These are phyloP conservation scores for sorghum (Sorghum bicolor) DNA, from an alignment of 176 grass and related monocot species.

Conservation along the genomic window DNA sequence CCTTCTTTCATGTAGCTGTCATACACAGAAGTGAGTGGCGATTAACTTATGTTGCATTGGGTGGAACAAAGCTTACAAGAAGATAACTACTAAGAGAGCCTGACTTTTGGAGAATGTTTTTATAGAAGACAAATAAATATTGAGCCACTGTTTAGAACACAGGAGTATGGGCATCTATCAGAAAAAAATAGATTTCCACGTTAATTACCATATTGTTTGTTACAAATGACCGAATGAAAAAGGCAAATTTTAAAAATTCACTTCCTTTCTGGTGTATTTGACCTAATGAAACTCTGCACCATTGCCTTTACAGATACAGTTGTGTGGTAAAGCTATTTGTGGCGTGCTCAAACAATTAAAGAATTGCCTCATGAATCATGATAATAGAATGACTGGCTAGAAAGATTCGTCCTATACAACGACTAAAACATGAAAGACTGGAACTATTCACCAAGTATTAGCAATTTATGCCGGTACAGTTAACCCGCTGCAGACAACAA, in stretches of 20 bases:
- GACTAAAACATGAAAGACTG: not conserved
- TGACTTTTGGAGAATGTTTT: not conserved
- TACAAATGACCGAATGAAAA: not conserved
- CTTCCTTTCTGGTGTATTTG: not conserved
- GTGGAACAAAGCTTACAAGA: slow-evolving; percentile 7
- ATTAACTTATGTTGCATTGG: not conserved
- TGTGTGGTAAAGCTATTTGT: not conserved
- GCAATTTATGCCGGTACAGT: not conserved
- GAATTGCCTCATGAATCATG: not conserved
- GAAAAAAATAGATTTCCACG: not conserved
- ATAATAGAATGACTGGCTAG: not conserved
- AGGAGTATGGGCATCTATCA: not conserved
- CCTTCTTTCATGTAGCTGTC: slow-evolving; percentile 99
- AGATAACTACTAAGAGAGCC: not conserved
- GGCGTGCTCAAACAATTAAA: not conserved
- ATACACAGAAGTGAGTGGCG: slow-evolving; percentile 17
- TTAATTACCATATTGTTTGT: not conserved
- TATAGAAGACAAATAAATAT: not conserved
- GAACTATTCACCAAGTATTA: not conserved
- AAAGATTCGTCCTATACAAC: not conserved
- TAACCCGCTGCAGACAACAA: not conserved
- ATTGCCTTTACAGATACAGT: not conserved
- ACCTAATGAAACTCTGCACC: not conserved
- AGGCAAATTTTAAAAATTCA: not conserved
- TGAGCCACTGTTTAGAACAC: not conserved